Conservation (phyloP, 371 early-diverging fungal species). For the Mortierella sp. region DNA sequence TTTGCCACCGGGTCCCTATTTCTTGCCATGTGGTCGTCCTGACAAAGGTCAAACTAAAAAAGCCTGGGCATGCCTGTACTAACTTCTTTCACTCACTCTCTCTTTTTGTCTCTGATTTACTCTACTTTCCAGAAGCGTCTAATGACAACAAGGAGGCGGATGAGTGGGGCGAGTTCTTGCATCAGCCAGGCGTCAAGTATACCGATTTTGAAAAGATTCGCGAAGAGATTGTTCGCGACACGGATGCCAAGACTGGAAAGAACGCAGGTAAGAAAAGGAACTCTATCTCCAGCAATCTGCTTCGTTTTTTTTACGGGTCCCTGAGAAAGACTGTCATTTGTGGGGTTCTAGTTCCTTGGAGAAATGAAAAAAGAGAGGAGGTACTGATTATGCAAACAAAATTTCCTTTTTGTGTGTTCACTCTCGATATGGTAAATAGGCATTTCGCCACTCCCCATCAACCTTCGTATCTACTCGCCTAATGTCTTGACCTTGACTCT, state of each 20-base stretch:
- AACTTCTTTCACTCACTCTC: neutral
- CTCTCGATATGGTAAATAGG: constrained; percentile 51
- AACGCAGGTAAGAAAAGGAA: constrained; percentile 74
- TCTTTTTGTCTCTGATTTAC: neutral
- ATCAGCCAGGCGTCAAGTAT: constrained; percentile 94
- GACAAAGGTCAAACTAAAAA: neutral
- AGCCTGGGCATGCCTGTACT: constrained; percentile 1
- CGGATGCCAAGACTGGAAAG: constrained; percentile 93
- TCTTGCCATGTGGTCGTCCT: neutral
- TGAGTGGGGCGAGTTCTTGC: constrained; percentile 98
- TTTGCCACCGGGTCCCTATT: no score
- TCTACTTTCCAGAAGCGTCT: no score
- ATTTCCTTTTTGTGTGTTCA: neutral
- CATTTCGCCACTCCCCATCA: constrained; percentile 95
- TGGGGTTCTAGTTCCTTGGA: neutral
- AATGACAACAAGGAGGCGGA: constrained; percentile 69
- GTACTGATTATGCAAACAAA: neutral
- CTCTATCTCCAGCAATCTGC: no score
- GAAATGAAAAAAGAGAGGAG: neutral
- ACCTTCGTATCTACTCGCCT: constrained; percentile 94
- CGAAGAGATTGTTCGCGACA: constrained; percentile 92
- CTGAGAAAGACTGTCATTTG: neutral
- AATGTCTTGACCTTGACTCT: constrained; percentile 97
- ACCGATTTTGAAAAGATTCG: constrained; percentile 94
- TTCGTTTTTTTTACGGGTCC: neutral